Percentiles rank a stretch among this genome's conserved stretches.
Conservation (phyloP, 1,139 yeast genomes). For the Kurtzmaniella natalensis region DNA sequence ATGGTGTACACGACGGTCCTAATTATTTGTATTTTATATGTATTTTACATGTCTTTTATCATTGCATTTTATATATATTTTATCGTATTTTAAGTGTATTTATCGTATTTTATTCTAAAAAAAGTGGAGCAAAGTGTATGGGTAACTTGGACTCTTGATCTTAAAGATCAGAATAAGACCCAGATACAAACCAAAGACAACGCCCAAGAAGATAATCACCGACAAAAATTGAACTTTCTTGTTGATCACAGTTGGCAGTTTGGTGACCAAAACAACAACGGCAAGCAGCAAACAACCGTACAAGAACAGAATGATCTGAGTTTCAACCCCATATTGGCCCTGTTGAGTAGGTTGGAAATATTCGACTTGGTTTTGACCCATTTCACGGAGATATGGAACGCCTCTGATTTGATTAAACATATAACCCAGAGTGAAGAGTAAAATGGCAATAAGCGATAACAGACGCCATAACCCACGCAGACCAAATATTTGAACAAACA, state of each 20-base stretch:
- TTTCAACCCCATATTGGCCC: constrained; percentile 74
- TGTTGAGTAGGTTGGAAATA: constrained; percentile 69
- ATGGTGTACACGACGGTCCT: too few species aligned
- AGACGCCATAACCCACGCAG: constrained; percentile 59
- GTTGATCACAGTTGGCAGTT: constrained; percentile 41
- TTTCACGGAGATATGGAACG: constrained; percentile 62
- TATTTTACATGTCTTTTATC: too few species aligned
- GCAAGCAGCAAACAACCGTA: constrained; percentile 55
- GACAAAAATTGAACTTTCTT: constrained; percentile 42
- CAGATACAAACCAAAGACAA: constrained; percentile 50
- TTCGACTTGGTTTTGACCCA: constrained; percentile 49
- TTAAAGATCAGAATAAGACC: constrained; percentile 52
- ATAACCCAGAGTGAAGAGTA: constrained; percentile 81
- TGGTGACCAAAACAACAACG: constrained; percentile 46
- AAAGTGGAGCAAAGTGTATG: constrained; percentile 41
- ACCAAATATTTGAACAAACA: constrained; percentile 22
- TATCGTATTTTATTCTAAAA: constrained; percentile 12
- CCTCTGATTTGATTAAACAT: constrained; percentile 89
- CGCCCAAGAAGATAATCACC: constrained; percentile 31
- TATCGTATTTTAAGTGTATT: too few species aligned
- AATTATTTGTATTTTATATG: too few species aligned
- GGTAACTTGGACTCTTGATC: constrained; percentile 59
- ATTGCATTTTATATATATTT: too few species aligned
- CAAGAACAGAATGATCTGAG: constrained; percentile 65
- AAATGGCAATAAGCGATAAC: constrained; percentile 51